Conservation (phyloP, 768 basidiomycete genomes). For the Mycena capillaripes region DNA sequence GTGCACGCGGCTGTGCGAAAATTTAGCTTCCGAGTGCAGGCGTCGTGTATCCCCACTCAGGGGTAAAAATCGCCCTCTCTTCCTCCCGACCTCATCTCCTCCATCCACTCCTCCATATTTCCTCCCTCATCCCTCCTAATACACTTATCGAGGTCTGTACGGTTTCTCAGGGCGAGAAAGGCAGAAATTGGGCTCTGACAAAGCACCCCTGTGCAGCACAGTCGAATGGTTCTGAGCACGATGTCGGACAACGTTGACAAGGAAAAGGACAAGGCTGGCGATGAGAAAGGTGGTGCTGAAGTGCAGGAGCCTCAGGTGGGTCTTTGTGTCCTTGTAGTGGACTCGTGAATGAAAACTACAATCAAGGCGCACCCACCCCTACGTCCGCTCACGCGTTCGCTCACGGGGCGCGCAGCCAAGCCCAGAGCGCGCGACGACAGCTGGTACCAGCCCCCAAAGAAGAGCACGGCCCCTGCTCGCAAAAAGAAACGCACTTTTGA, state of each 20-base stretch:
- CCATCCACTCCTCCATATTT: not conserved
- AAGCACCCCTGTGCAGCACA: conserved; percentile 26
- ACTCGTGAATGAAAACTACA: not conserved
- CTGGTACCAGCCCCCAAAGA: conserved; percentile 31
- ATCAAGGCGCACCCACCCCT: not conserved
- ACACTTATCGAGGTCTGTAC: no score
- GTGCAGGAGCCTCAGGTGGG: conserved; percentile 17
- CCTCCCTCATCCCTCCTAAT: no score
- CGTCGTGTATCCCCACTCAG: conserved; percentile 17
- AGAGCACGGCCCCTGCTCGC: conserved; percentile 5
- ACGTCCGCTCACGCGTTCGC: conserved; percentile 27
- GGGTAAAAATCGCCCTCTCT: conserved; percentile 20
- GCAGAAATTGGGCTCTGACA: conserved; percentile 17
- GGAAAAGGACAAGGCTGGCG: no score
- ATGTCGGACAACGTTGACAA: no score
- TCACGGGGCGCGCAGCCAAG: conserved; percentile 30
- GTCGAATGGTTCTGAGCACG: not conserved
- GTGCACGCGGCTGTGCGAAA: conserved; percentile 8
- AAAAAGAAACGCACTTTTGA: conserved; percentile 32
- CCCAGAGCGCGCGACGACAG: conserved; percentile 30
- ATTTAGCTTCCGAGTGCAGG: conserved; percentile 22
- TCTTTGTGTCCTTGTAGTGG: not conserved
- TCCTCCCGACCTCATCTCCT: not conserved
- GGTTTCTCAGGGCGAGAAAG: no score
- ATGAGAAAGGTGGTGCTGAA: no score